Base-by-base conservation (phyloP, 1,139 yeast species). In the Candida sp. region DNA sequence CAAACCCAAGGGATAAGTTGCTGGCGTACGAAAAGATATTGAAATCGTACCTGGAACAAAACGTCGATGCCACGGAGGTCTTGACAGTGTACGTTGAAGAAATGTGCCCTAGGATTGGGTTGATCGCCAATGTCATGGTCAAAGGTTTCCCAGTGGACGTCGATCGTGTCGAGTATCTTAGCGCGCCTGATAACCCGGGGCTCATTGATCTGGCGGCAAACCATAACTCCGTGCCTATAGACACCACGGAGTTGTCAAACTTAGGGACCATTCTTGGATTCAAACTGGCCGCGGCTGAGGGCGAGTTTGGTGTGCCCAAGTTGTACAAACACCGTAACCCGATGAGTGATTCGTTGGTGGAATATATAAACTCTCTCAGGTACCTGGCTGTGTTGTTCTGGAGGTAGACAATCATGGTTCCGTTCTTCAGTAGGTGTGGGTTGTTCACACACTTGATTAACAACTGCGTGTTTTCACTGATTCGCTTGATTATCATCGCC, bases 11-110 rank as follows among this genome's bases (percentile, higher is more conserved):
- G 0, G 96, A 85, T 50, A 94, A 70, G 63, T 94, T 91, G 50
- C 97, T 90, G 53, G 90, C 90, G 61, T 94, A 93, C 0, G 98
- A 93, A 65, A 90, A 94, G 49, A 91, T 75, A 63, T 96, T 96
- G 66, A 94, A 94, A 62, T 91, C 97, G 63, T 92, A 92, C 51
- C 89, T 80, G 4, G 97, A 89, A 47, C 94, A 85, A 56, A 94
- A 86, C 0, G 96, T 88, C 1, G 96, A 81, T 11, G 86, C 83
- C 0, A 84, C 80, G 5, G 92, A 83, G 0, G 97, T 90, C 61
- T 88, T 85, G 33, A 94, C 91, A 0, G 97, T 85, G 65, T 94
- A 94, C 0, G 97, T 88, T 1, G 97, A 87, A 1, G 96, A 88
- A 5, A 96, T 69, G 58, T 93, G 96, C 3, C 99, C 99, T 66